Conservation (phyloP, 208 protist genomes). For the Borovskyia barvae region DNA sequence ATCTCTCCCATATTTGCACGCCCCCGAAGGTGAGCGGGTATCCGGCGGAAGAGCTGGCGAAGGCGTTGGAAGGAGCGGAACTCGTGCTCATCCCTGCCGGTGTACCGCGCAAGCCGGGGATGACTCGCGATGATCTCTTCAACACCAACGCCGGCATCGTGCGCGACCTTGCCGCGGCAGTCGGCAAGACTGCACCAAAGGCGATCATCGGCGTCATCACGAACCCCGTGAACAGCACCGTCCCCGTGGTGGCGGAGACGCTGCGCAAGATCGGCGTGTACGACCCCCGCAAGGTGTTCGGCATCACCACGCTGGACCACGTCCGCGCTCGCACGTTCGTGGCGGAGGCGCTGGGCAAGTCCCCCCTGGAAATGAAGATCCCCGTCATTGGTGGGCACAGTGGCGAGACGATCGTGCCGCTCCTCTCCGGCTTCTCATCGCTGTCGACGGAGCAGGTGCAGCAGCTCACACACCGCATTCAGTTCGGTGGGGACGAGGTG, state of each 20-base stretch:
- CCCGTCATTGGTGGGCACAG: constrained; percentile 95
- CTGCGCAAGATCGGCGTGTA: constrained; percentile 86
- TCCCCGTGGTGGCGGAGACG: constrained; percentile 93
- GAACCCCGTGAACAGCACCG: constrained; percentile 96
- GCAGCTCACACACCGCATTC: constrained; percentile 81
- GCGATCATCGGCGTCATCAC: constrained; percentile 90
- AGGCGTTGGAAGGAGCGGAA: constrained; percentile 75
- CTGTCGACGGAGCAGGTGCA: constrained; percentile 65
- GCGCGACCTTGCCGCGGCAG: constrained; percentile 72
- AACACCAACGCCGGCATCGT: constrained; percentile 94
- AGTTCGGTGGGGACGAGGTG: constrained; percentile 85
- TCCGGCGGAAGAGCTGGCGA: constrained; percentile 60
- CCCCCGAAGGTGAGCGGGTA: constrained; percentile 79
- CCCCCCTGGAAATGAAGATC: constrained; percentile 62
- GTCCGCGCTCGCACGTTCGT: constrained; percentile 79
- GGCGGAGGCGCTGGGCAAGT: constrained; percentile 47
- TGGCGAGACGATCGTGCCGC: constrained; percentile 92
- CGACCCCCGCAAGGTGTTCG: constrained; percentile 84
- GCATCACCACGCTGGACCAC: constrained; percentile 92
- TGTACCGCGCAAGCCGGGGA: constrained; percentile 95
- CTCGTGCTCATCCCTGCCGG: constrained; percentile 94
- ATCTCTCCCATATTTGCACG: constrained; percentile 88
- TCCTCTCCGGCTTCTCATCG: constrained; percentile 73
- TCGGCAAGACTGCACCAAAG: constrained; percentile 85
- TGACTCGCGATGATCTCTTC: constrained; percentile 97